Evolutionary conservation across 2,329 filamentous ascomycete species (phyloP).

Genomic region (Dactylellina parvicollis): DNA sequence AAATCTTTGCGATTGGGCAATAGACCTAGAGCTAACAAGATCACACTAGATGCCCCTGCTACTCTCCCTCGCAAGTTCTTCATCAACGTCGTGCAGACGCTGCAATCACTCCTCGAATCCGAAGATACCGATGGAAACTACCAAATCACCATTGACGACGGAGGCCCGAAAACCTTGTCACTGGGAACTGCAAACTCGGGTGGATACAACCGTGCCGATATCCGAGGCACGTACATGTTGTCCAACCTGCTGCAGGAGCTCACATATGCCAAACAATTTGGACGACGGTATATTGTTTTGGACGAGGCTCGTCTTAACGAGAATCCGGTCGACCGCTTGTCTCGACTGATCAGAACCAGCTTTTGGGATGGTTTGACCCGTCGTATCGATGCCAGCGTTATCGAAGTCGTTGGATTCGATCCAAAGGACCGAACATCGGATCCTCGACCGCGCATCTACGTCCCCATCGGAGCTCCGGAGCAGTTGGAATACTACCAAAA

Average conservation of each 20-base stretch:
- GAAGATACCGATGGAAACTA: slow-evolving; percentile 95
- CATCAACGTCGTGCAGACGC: slow-evolving; percentile 83
- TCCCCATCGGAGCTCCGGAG: slow-evolving; percentile 83
- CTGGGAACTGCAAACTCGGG: slow-evolving; percentile 86
- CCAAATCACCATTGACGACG: slow-evolving; percentile 97
- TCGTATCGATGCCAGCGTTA: slow-evolving; percentile 85
- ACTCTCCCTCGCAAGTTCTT: slow-evolving; percentile 80
- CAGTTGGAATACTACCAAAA: slow-evolving; percentile 89
- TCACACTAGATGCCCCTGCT: slow-evolving; percentile 74
- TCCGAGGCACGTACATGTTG: slow-evolving; percentile 96
- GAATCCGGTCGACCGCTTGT: slow-evolving; percentile 89
- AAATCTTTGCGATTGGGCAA: not conserved
- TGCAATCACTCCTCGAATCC: slow-evolving; percentile 79
- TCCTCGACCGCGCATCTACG: slow-evolving; percentile 88
- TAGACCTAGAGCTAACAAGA: slow-evolving; percentile 3
- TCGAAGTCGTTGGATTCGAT: slow-evolving; percentile 85
- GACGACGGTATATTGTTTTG: slow-evolving; percentile 86
- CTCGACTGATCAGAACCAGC: slow-evolving; percentile 83
- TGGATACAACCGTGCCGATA: slow-evolving; percentile 85
- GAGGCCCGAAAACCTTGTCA: slow-evolving; percentile 87
- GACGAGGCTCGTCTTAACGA: slow-evolving; percentile 92
- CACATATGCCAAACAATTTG: slow-evolving; percentile 88
- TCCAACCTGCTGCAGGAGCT: slow-evolving; percentile 96
- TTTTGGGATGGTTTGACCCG: slow-evolving; percentile 95
- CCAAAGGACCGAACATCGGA: slow-evolving; percentile 96